Base-by-base conservation (phyloP, 148 eudicot genomes). In the Salicornia ramosissima region DNA sequence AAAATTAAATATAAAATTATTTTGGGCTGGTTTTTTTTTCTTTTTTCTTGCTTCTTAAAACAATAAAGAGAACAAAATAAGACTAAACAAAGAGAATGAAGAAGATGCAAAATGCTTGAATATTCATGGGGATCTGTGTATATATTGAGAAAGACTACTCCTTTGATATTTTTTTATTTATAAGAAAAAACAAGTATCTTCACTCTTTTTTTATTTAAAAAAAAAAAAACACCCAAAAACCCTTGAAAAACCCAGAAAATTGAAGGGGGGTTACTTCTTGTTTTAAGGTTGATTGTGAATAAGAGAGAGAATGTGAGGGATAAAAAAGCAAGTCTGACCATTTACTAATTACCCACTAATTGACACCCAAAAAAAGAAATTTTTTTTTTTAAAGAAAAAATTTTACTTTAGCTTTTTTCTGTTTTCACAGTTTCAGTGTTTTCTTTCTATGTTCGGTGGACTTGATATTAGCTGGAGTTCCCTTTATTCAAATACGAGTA, bases 41-140 rank as follows among this genome's bases (percentile, higher is more conserved):
- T 83, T 45, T n/a, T n/a, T n/a, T n/a, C n/a, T n/a, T n/a, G n/a
- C n/a, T n/a, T n/a, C n/a, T n/a, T n/a, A n/a, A n/a, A n/a, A n/a
- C n/a, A n/a, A n/a, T 47, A 53, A 31, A 49, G 21, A 65, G 24
- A 68, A 55, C 60, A 68, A 49, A 57, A 77, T 46, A 36, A 74
- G 81, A 77, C 74, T 74, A 83, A 85, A 75, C 86, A 82, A 82
- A 84, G 79, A 64, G 86, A 88, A 80, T 75, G 86, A 84, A 67
- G 70, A 52, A 54, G 72, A 68, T 76, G 77, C 72, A 76, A 74
- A 74, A 72, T 57, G 70, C 69, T 80, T 56, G 47, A 9, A 58
- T 36, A 45, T 52, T 80, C 81, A 87, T 87, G 70, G 96, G 89
- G 96, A 87, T 86, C 87, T 83, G 89, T 86, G 91, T 71, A 52